A percentile compares a stretch with the other conserved stretches of the same genome.
Conservation (phyloP, 179 eudicot genomes). For the Drosera spatulata region DNA sequence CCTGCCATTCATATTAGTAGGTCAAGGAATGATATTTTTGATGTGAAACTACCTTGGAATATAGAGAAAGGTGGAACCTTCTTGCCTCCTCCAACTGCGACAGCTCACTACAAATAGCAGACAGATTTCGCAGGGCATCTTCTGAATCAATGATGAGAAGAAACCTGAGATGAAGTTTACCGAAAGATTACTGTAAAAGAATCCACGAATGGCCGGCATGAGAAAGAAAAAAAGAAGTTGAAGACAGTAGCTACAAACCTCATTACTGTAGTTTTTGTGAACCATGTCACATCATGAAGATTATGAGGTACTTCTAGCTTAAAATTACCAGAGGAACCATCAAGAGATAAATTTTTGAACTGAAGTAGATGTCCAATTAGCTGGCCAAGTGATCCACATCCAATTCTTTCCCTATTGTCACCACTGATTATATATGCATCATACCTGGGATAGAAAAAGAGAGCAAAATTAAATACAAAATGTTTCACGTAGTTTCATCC, state of each 20-base stretch:
- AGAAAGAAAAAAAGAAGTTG: not conserved
- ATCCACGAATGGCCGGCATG: not conserved
- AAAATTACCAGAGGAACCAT: slow-evolving; percentile 45
- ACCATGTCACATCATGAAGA: slow-evolving; percentile 33
- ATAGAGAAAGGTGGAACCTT: slow-evolving; percentile 74
- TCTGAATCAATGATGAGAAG: slow-evolving; percentile 48
- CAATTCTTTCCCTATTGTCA: slow-evolving; percentile 38
- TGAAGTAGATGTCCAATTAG: slow-evolving; percentile 44
- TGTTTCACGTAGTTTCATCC: too few relatives aligned
- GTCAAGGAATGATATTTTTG: not conserved
- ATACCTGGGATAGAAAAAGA: slow-evolving; percentile 39
- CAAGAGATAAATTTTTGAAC: slow-evolving; percentile 29
- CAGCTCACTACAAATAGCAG: slow-evolving; percentile 49
- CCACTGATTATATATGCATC: slow-evolving; percentile 45
- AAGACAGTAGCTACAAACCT: slow-evolving; percentile 37
- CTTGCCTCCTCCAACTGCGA: slow-evolving; percentile 75
- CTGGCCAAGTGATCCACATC: slow-evolving; percentile 53
- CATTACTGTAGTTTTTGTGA: slow-evolving; percentile 56
- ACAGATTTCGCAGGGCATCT: slow-evolving; percentile 32
- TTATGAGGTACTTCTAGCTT: slow-evolving; percentile 36
- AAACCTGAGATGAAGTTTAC: slow-evolving; percentile 32
- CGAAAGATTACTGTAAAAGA: not conserved
- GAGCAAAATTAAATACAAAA: too few relatives aligned
- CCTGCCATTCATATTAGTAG: not conserved
- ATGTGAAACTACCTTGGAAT: slow-evolving; percentile 36